Base-by-base conservation (phyloP, 78 protist genomes). In the Guillardia theta region DNA sequence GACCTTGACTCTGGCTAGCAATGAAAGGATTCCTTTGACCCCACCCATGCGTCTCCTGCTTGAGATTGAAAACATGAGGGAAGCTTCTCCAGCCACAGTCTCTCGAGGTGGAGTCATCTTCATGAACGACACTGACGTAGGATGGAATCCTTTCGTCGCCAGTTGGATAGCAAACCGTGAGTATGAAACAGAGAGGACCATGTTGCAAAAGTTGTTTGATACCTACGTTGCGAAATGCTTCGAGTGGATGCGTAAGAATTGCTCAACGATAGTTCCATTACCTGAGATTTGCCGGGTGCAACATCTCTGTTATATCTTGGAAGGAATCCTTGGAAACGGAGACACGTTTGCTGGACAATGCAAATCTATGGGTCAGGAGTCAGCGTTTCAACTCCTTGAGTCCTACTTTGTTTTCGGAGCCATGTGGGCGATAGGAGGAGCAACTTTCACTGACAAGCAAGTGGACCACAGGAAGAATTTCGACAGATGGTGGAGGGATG, bases 41-140 rank as follows among this genome's bases (percentile, higher is more conserved):
- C 53, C 94, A 3, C 37, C 95, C 77, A 98, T 98, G 99, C 95
- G 98, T 12, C 64, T 98, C 22, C 10, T 98, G 92, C 97, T 98
- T 58, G 99, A 98, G 95, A 88, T 98, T 80, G 90, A 88, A 30
- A 47, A 97, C 80, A 64, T 98, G 88, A 44, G 39, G 37, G 58
- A 97, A 76, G 99, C 98, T 19, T 93, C 98, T 36, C 99, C 98
- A 6, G 98, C 99, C 64, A 98, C 99, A 2, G 99, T 97, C 30
- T 98, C 99, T 21, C 97, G 99, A 3, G 99, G 97, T 2, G 99
- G 99, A 39, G 95, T 97, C 41, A 92, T 98, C 62, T 98, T 88
- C 88, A 92, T 98, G 93, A 97, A 96, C 94, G 97, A 94, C 37
- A 37, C 54, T 27, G 99, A 98, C 87, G 64, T 98, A 64, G 99